These are phyloP conservation scores for Gastrodia elata DNA, from an alignment of 106 monocot species.

Conservation along the genomic window DNA sequence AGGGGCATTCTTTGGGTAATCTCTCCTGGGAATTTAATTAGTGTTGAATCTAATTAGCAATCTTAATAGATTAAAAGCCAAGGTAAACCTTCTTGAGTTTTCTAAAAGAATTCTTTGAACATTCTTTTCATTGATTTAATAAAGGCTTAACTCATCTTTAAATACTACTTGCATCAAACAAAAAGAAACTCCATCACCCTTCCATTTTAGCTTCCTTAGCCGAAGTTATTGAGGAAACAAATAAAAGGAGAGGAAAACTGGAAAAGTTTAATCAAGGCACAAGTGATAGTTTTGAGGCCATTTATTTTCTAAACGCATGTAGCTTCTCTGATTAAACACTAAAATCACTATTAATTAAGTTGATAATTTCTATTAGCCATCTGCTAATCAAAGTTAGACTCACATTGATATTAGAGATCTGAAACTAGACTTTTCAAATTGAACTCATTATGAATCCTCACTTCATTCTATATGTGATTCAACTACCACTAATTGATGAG, in stretches of 20 bases:
- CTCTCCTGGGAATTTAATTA: neutral
- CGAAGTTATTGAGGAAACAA: neutral
- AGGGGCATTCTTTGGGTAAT: neutral
- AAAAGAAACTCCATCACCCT: neutral
- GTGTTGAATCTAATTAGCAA: neutral
- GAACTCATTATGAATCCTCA: no score
- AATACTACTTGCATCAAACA: neutral
- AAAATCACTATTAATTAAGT: no score
- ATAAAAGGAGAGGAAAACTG: neutral
- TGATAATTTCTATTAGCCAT: no score
- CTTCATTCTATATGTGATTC: no score
- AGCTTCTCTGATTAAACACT: no score
- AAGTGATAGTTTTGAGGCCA: no score
- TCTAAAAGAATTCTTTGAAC: neutral
- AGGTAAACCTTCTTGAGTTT: neutral
- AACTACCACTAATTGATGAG: no score
- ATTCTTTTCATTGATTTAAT: neutral
- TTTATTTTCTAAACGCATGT: no score
- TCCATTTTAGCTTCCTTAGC: neutral
- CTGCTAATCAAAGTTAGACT: no score
- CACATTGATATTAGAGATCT: no score
- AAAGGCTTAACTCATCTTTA: neutral
- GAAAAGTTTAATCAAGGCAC: no score
- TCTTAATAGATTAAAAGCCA: neutral
- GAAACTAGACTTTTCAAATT: no score